These are phyloP conservation scores for Grifola frondosa DNA, from an alignment of 1,284 basidiomycete species.

Conservation along the genomic window DNA sequence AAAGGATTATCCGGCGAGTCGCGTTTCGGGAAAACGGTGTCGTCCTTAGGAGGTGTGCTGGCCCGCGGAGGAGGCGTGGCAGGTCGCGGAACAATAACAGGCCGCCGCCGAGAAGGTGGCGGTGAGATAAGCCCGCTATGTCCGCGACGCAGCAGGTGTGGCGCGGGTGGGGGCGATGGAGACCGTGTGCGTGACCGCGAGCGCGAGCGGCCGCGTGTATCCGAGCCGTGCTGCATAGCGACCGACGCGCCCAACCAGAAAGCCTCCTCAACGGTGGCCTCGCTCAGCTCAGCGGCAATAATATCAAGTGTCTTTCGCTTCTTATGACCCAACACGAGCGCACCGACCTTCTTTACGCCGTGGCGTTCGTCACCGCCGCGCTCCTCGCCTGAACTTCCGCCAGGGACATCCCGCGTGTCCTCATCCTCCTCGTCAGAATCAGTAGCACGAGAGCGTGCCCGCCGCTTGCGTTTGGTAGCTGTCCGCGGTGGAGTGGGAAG, in stretches of 20 bases:
- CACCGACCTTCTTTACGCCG: conserved; percentile 17
- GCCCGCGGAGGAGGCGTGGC: conserved; percentile 18
- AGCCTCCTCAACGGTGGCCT: conserved; percentile 31
- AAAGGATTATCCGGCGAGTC: conserved; percentile 58
- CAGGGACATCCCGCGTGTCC: conserved; percentile 18
- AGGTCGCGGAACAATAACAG: conserved; percentile 19
- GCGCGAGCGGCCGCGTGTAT: conserved; percentile 17
- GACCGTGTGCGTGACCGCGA: conserved; percentile 31
- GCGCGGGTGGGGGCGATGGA: conserved; percentile 27
- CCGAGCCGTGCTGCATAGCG: conserved; percentile 6
- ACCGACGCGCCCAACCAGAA: conserved; percentile 32
- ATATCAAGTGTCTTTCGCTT: conserved; percentile 33
- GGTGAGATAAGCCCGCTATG: conserved; percentile 35
- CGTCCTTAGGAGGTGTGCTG: conserved; percentile 1
- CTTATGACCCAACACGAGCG: conserved; percentile 26
- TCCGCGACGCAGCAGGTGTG: conserved; percentile 24
- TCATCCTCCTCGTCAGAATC: conserved; percentile 37
- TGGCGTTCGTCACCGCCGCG: conserved; percentile 13
- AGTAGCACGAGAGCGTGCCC: conserved; percentile 31
- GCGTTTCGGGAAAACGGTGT: conserved; percentile 34
- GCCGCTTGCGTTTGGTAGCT: conserved; percentile 35
- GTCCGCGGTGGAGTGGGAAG: conserved; percentile 38
- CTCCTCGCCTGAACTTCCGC: conserved; percentile 19
- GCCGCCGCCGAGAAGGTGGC: conserved; percentile 34
- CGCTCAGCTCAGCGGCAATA: conserved; percentile 34